Conservation (phyloP, 1,284 basidiomycete genomes). For the Nidula niveotomentosa region DNA sequence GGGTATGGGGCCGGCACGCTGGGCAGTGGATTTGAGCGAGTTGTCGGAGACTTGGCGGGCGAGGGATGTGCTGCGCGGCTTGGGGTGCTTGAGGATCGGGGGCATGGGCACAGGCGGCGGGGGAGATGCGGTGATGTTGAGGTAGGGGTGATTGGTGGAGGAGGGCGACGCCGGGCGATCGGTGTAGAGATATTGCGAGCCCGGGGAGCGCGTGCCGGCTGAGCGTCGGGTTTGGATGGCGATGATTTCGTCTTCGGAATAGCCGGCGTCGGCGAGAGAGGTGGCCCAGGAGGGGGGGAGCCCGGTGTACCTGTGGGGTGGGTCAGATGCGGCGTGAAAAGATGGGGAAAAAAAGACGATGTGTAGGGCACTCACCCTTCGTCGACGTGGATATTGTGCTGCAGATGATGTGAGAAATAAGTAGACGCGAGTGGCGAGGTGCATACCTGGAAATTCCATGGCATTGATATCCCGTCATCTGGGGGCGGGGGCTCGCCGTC, state of each 20-base stretch:
- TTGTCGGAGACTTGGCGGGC: slow-evolving; percentile 31
- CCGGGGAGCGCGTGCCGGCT: slow-evolving; percentile 34
- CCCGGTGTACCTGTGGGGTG: slow-evolving; percentile 50
- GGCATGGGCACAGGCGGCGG: slow-evolving; percentile 4
- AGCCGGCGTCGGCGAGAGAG: slow-evolving; percentile 57
- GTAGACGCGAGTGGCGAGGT: background rate
- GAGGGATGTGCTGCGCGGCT: slow-evolving; percentile 42
- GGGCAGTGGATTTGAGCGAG: slow-evolving; percentile 15
- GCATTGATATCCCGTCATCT: slow-evolving; percentile 64
- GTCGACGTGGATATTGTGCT: slow-evolving; percentile 82
- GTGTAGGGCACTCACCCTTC: slow-evolving; percentile 50
- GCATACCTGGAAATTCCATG: slow-evolving; percentile 76
- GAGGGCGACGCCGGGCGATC: slow-evolving; percentile 34
- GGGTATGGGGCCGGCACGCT: too few relatives aligned
- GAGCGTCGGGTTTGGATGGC: slow-evolving; percentile 54
- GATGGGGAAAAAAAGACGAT: too few relatives aligned
- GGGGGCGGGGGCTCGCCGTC: slow-evolving; percentile 29
- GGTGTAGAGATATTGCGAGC: slow-evolving; percentile 24
- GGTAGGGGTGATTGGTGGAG: slow-evolving; percentile 10
- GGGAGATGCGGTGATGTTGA: slow-evolving; percentile 12
- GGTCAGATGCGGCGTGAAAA: too few relatives aligned
- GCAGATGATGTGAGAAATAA: slow-evolving; percentile 6
- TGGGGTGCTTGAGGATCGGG: slow-evolving; percentile 31
- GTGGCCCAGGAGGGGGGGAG: slow-evolving; percentile 73
- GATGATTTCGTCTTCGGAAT: slow-evolving; percentile 65